Evolutionary conservation across 192 early-diverging fungal genomes (phyloP), one percentile per base, ranked within the genome.

Genomic region (Coemansia sp.): DNA sequence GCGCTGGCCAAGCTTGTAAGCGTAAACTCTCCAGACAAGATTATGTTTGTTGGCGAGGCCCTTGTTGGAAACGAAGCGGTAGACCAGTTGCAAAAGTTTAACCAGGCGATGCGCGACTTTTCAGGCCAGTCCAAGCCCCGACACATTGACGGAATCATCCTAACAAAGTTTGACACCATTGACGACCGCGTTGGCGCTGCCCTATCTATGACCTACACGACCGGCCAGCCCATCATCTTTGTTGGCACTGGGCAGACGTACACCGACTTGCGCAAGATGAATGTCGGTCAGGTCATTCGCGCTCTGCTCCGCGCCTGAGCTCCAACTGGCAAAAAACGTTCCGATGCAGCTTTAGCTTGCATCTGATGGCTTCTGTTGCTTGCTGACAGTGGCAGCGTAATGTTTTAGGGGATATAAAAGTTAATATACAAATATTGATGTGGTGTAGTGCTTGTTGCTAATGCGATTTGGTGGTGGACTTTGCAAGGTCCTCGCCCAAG

Each of bases 201-300:
- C 0, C 67, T 97, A 18, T 90, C 90, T 8, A 95, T 97, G 95
- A 91, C 95, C 5, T 94, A 92, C 60, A 92, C 86, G 18, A 97
- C 95, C 4, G 93, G 93, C 17, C 85, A 94, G 60, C 95, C 95
- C 7, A 95, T 97, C 27, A 69, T 93, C 40, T 97, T 97, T 83
- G 93, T 97, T 14, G 95, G 95, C 21, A 95, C 93, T 10, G 95
- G 95, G 6, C 95, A 97, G 74, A 97, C 95, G 2, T 97, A 95
- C 58, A 95, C 91, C 3, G 93, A 96, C 77, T 78, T 96, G 60
- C 85, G 89, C 58, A 91, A 86, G 45, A 88, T 96, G 81, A 87
- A 86, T 43, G 85, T 91, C 19, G 59, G 72, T 21, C 86, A 88
- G 58, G 84, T 91, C 40, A 87, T 89, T 11, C 78, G 80, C 6